Evolutionary conservation across 2,329 filamentous ascomycete species (phyloP).

Genomic region (Sclerotinia glacialis): DNA sequence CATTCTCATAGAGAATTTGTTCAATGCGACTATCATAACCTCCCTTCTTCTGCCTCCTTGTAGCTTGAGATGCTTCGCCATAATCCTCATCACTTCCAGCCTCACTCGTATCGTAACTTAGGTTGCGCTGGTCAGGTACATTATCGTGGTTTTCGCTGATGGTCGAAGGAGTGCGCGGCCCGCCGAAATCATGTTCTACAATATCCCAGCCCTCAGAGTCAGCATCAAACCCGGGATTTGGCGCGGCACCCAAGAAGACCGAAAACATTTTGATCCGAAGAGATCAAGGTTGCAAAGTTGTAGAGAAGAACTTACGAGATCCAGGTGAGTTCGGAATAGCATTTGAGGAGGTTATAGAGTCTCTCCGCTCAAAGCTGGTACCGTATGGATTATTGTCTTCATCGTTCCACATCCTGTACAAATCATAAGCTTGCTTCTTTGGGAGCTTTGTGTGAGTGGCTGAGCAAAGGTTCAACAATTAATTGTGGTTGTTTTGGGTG

Average conservation of each 20-base stretch:
- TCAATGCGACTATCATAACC: conserved; percentile 95
- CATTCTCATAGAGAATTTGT: conserved; percentile 95
- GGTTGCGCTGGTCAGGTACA: conserved; percentile 25
- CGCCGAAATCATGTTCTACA: conserved; percentile 54
- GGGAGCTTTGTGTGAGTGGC: conserved; percentile 24
- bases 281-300: conserved; percentile 16
- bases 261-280: conserved; percentile 39
- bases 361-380: conserved; percentile 81
- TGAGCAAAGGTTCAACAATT: neutral
- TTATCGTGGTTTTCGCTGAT: conserved; percentile 58
- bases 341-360: conserved; percentile 70
- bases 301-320: conserved; percentile 47
- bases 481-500: neutral
- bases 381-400: conserved; percentile 98
- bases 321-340: conserved; percentile 62
- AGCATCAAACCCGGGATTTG: conserved; percentile 40
- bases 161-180: conserved; percentile 51
- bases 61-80: conserved; percentile 42
- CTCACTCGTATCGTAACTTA: conserved; percentile 43
- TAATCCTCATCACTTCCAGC: conserved; percentile 52
- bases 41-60: conserved; percentile 69
- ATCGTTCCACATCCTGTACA: conserved; percentile 87
- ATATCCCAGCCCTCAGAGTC: conserved; percentile 45
- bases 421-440: conserved; percentile 55
- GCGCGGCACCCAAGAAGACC: conserved; percentile 40